Percentiles rank a stretch among this genome's conserved stretches.
Evolutionary conservation across 768 basidiomycete species (phyloP).

Genomic region (Psilocybe sp.): DNA sequence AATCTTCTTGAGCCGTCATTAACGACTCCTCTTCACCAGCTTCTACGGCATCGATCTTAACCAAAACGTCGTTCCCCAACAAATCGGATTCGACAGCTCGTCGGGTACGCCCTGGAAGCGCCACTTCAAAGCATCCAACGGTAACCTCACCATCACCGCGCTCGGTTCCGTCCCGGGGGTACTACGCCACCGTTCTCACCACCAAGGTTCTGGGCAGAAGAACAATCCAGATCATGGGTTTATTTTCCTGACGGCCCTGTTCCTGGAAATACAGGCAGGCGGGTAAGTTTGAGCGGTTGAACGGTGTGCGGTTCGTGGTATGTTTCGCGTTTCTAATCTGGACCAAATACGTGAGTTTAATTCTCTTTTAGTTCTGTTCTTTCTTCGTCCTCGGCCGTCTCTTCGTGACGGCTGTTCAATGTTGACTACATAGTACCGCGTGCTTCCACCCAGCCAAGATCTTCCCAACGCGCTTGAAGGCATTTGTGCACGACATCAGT

Average conservation of each 20-base stretch:
- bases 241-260: conserved; percentile 66
- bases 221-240: conserved; percentile 73
- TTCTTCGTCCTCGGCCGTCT: too few relatives aligned
- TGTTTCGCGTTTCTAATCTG: conserved; percentile 76
- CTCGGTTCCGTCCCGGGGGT: conserved; percentile 79
- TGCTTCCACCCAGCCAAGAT: conserved; percentile 72
- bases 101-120: conserved; percentile 58
- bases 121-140: conserved; percentile 64
- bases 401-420: too few relatives aligned
- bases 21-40: too few relatives aligned
- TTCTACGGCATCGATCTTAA: conserved; percentile 77
- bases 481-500: too few relatives aligned
- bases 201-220: conserved; percentile 72
- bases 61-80: conserved; percentile 72
- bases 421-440: too few relatives aligned
- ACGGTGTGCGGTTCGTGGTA: conserved; percentile 62
- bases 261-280: conserved; percentile 61
- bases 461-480: too few relatives aligned
- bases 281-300: conserved; percentile 55
- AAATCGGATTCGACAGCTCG: conserved; percentile 65
- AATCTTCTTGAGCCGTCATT: too few relatives aligned
- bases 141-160: conserved; percentile 69
- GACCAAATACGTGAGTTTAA: conserved; percentile 42
- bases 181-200: conserved; percentile 65
- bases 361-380: too few relatives aligned